These are phyloP conservation scores for Colletotrichum orbiculare DNA, from an alignment of 2,329 filamentous ascomycete genomes.

Conservation along the genomic window DNA sequence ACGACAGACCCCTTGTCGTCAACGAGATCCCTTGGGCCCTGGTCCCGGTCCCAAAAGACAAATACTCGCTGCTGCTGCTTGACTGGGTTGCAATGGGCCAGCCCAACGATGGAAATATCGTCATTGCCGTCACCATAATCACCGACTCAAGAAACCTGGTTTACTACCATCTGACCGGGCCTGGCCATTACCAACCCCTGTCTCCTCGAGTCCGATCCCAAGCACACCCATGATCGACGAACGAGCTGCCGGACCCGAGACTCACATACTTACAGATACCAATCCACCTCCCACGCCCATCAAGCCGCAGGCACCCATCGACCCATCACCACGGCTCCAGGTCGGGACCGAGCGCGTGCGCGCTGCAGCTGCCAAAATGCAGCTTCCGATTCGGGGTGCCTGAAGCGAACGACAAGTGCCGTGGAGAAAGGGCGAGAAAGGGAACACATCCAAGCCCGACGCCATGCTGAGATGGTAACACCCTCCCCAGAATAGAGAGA, in stretches of 20 bases:
- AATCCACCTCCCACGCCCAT: not conserved
- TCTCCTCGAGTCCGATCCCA: constrained; percentile 8
- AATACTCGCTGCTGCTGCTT: not conserved
- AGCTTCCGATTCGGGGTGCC: not conserved
- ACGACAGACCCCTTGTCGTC: not conserved
- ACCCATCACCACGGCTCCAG: constrained; percentile 7
- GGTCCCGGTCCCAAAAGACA: not conserved
- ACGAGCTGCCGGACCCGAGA: constrained; percentile 29
- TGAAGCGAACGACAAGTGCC: not conserved
- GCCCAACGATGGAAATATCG: not conserved
- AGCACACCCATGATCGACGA: constrained; percentile 25
- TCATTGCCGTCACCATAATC: not conserved
- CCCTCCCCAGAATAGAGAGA: constrained; percentile 4
- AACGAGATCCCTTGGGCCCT: not conserved
- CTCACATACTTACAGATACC: not conserved
- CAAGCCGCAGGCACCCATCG: constrained; percentile 5
- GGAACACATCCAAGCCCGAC: not conserved
- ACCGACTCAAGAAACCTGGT: too few relatives aligned
- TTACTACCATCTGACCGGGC: too few relatives aligned
- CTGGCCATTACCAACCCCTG: constrained; percentile 13
- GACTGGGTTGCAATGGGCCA: too few relatives aligned
- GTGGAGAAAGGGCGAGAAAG: constrained; percentile 14
- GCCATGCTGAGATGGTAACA: constrained; percentile 19
- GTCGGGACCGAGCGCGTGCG: constrained; percentile 1
- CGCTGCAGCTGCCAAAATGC: not conserved